Evolutionary conservation across 352 stramenopile genomes (phyloP).

Genomic region (Phytopythium ostracodes): DNA sequence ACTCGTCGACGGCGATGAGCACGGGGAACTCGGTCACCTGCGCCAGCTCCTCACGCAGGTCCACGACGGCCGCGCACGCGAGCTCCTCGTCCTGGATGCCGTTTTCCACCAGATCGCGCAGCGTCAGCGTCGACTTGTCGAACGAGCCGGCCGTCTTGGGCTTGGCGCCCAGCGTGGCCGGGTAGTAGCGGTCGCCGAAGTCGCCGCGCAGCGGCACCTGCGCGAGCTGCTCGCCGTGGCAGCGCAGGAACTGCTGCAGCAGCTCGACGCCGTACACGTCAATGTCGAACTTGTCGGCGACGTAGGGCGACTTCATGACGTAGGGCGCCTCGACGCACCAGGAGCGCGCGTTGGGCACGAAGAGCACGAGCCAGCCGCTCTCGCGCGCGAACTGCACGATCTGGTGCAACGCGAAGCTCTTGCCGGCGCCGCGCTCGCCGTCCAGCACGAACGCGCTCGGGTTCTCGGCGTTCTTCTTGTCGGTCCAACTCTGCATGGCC

Average conservation of each 20-base stretch:
- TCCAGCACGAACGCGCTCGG: slow-evolving; percentile 70
- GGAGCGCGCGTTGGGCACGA: slow-evolving; percentile 69
- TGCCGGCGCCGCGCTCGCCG: slow-evolving; percentile 76
- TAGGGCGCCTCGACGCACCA: slow-evolving; percentile 81
- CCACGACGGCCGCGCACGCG: slow-evolving; percentile 72
- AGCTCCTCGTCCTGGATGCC: slow-evolving; percentile 82
- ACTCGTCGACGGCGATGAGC: slow-evolving; percentile 86
- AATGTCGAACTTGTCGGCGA: slow-evolving; percentile 84
- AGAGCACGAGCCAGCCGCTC: slow-evolving; percentile 84
- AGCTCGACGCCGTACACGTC: slow-evolving; percentile 78
- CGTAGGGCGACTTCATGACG: slow-evolving; percentile 78
- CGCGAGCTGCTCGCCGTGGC: slow-evolving; percentile 66
- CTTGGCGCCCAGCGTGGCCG: slow-evolving; percentile 63
- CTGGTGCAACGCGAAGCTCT: slow-evolving; percentile 81
- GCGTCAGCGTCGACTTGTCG: slow-evolving; percentile 54
- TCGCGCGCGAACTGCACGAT: slow-evolving; percentile 86
- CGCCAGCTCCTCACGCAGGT: slow-evolving; percentile 73
- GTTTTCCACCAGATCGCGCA: slow-evolving; percentile 75
- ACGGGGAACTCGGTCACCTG: slow-evolving; percentile 82
- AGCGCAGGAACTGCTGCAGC: slow-evolving; percentile 75
- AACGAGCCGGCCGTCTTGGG: slow-evolving; percentile 58
- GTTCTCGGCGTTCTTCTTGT: slow-evolving; percentile 17
- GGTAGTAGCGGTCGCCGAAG: slow-evolving; percentile 82
- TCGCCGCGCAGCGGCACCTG: slow-evolving; percentile 56
- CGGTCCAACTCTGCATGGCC: slow-evolving; percentile 60